Base-by-base conservation (phyloP, 83 land plant genomes). In the Diphasiastrum complanatum region DNA sequence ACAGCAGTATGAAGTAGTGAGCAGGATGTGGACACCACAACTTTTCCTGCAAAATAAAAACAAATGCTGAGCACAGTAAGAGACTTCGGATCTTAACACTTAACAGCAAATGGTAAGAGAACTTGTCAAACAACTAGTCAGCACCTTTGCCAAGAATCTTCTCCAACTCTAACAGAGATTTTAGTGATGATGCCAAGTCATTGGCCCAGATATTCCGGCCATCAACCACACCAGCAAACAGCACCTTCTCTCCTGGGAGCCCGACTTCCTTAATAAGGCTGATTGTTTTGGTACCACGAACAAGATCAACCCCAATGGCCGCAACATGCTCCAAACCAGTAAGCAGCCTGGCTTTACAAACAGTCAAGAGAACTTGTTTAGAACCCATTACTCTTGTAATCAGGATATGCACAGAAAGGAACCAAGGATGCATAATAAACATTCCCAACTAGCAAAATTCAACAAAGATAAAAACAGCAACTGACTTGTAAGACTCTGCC, bases 401-500 rank as follows among this genome's bases (percentile, higher is more conserved):
- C 5, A 14, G 2, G 1, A 32, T 31, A 34, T 3, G 18, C 33
- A 45, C 10, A n/a, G 46, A 5, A 2, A 1, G 4, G 2, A 30
- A 56, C 3, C 1, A 46, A 61, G 19, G 28, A 47, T 33, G 20
- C 11, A 33, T 57, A n/a, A 29, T 18, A 64, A 16, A 26, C 1
- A 14, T 8, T 38, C 43, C 8, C 8, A n/a, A n/a, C n/a, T n/a
- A n/a, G n/a, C n/a, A n/a, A n/a, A n/a, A 38, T 38, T 14, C 43
- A 8, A 8, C 14, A 38, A 14, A 8, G 12, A 38, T 14, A 38
- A 8, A 8, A 8, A 8, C 14, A 26, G 33, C 33, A 19, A 60
- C 69, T 70, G 11, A 80, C 81, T 86, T 75, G 78, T 74, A 87
- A 55, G 91, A 68, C 53, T 59, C 82, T 31, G 78, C 74, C 28